A percentile compares a stretch with the other conserved stretches of the same genome.
These are phyloP conservation scores for Hansfordia pulvinata DNA, from an alignment of 2,329 filamentous ascomycete genomes.

Conservation along the genomic window DNA sequence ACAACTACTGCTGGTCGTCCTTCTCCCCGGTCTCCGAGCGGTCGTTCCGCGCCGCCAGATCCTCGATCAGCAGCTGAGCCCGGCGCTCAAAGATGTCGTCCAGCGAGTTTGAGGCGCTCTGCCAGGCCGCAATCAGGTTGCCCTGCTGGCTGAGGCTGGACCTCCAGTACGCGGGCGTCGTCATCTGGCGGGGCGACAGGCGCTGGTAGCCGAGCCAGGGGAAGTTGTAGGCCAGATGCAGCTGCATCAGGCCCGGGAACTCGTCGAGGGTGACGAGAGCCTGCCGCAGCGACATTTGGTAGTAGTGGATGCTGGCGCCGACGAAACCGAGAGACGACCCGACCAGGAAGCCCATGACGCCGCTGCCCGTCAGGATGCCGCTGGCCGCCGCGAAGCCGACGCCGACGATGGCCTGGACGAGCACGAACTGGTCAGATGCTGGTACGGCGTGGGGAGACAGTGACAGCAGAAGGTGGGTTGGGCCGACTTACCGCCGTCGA, in stretches of 20 bases:
- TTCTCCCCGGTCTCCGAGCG: too few species aligned
- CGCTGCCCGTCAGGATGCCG: constrained; percentile 6
- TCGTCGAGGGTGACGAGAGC: constrained; percentile 7
- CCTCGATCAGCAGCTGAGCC: constrained; percentile 6
- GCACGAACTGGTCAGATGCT: neutral
- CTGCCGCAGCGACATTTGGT: constrained; percentile 6
- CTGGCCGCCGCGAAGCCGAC: constrained; percentile 5
- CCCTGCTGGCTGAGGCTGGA: constrained; percentile 5
- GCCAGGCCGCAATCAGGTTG: constrained; percentile 9
- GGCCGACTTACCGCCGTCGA: constrained; percentile 6
- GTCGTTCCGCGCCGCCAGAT: too few species aligned
- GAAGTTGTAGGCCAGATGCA: constrained; percentile 9
- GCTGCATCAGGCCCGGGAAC: constrained; percentile 7
- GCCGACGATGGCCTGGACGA: constrained; percentile 6
- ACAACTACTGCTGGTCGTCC: too few species aligned
- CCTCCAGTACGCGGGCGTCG: constrained; percentile 5
- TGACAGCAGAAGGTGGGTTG: neutral
- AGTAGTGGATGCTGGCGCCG: constrained; percentile 7
- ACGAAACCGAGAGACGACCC: constrained; percentile 8
- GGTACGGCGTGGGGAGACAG: neutral
- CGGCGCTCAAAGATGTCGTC: constrained; percentile 9
- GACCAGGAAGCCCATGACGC: constrained; percentile 6
- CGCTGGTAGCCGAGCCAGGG: constrained; percentile 7
- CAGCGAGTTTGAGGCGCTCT: constrained; percentile 7
- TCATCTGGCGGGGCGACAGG: constrained; percentile 3